A percentile compares a stretch with the other conserved stretches of the same genome.
phyloP scores from a whole-genome alignment of 345 rosid genomes.

The Eucalyptus regnans region DNA sequence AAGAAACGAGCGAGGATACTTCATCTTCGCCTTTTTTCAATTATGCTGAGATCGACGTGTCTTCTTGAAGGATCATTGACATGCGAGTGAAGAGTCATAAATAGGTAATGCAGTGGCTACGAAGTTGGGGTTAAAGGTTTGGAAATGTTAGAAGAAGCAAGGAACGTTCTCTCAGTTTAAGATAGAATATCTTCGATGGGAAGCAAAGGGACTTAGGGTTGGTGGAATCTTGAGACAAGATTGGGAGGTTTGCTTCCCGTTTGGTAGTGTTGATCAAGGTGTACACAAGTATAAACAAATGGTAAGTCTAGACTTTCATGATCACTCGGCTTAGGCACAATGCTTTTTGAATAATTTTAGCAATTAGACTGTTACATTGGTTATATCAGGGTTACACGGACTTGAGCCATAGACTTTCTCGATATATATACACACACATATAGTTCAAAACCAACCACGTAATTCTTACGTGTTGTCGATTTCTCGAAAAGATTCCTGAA shows the following conservation, averaged over 20 bases:
- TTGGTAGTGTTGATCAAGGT: background rate
- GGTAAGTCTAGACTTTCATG: background rate
- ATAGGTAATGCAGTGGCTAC: background rate
- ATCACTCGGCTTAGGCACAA: background rate
- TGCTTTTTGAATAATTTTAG: background rate
- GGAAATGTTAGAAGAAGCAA: background rate
- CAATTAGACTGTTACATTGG: background rate
- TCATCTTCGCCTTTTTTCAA: background rate
- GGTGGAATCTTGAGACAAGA: background rate
- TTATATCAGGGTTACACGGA: background rate
- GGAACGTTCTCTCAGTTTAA: background rate
- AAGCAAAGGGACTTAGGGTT: constrained; percentile 5
- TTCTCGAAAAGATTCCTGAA: background rate
- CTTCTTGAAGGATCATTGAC: background rate
- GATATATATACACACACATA: too few species aligned
- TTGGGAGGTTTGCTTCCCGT: background rate
- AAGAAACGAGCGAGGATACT: background rate
- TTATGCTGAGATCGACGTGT: background rate
- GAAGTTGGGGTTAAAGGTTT: background rate
- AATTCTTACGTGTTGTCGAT: background rate
- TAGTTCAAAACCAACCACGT: background rate
- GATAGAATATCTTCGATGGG: background rate
- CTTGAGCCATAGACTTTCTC: rapidly evolving
- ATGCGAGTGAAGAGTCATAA: background rate
- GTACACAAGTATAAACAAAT: background rate